phyloP scores from a whole-genome alignment of 108 stramenopile species.

The Skeletonema potamos region DNA sequence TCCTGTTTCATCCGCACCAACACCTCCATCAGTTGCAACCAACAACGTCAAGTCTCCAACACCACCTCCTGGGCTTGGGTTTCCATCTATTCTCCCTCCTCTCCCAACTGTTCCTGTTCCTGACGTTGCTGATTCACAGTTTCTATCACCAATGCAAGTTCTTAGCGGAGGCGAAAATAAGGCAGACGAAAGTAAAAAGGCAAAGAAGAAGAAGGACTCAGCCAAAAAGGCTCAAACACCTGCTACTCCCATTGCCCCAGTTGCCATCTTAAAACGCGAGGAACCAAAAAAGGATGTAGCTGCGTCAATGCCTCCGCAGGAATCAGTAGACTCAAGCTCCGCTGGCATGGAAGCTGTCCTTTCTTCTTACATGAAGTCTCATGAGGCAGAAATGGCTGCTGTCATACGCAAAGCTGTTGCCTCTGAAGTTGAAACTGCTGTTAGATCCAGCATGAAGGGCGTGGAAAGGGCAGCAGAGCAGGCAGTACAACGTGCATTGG shows the following conservation, averaged over 20 bases:
- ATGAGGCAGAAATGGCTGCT: constrained; percentile 34
- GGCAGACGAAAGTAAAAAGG: constrained; percentile 3
- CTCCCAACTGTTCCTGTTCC: constrained; percentile 16
- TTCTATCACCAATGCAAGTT: constrained; percentile 43
- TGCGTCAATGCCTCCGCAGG: neutral
- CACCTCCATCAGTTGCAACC: constrained; percentile 20
- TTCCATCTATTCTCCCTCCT: constrained; percentile 9
- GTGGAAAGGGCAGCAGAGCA: constrained; percentile 18
- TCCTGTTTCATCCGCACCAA: constrained; percentile 4
- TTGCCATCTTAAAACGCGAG: constrained; percentile 33
- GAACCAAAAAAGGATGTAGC: constrained; percentile 11
- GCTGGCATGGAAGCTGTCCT: neutral
- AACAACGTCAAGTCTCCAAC: neutral
- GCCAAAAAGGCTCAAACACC: neutral
- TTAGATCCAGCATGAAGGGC: constrained; percentile 52
- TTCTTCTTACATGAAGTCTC: constrained; percentile 34
- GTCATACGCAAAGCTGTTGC: constrained; percentile 40
- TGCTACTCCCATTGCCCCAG: neutral
- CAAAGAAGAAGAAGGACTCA: constrained; percentile 7
- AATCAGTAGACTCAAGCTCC: neutral
- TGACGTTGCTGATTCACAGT: neutral
- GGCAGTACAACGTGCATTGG: constrained; percentile 40
- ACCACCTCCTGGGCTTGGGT: constrained; percentile 25
- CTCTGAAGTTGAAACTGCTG: constrained; percentile 41
- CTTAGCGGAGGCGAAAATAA: constrained; percentile 9